Evolutionary conservation across 1,284 basidiomycete genomes (phyloP), one percentile per base, ranked within the genome.

Genomic region (Ceratobasidium sp.): DNA sequence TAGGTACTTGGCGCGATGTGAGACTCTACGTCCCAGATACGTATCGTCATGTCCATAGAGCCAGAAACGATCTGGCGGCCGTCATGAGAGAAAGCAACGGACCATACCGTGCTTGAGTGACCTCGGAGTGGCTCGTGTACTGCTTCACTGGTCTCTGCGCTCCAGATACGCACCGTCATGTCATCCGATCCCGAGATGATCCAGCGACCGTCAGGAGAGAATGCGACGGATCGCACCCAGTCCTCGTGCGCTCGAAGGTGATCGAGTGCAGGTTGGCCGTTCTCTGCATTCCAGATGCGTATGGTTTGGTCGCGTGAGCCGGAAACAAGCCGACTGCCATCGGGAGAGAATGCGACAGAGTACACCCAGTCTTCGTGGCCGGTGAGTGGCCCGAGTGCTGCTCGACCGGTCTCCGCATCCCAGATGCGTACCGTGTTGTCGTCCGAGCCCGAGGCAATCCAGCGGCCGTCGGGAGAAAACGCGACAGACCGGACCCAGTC

Each of bases 171-270:
- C 11, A 78, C 54, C 10, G 77, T 76, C 7, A 39, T 31, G 58
- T 78, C 76, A 23, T 8, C 17, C 2, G 77, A 77, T 17, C 75
- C 76, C 11, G 75, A 76, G n/a, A 54, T 76, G 6, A 78, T 23
- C 26, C 26, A n/a, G 20, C 35, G 53, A n/a, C 77, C 75, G 77
- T 78, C 42, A 17, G 42, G 42, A 45, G 42, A 45, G 42, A 45
- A 45, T 17, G 42, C 42, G 17, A 45, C 2, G 1, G 42, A 45
- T 8, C 7, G 42, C 7, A 45, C 42, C 2, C 2, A 2, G 42
- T 17, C 42, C 17, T 10, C 17, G 17, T 45, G 42, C 17, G 11
- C 42, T 45, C 7, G 3, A 11, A 45, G 42, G 7, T 10, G 42
- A 45, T 45, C 42, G 17, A 11, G 42, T 45, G 17, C 42, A 2